Percentiles rank a stretch among this genome's conserved stretches.
phyloP scores from a whole-genome alignment of 805 yeast species.

The Myxozyma neotropica region DNA sequence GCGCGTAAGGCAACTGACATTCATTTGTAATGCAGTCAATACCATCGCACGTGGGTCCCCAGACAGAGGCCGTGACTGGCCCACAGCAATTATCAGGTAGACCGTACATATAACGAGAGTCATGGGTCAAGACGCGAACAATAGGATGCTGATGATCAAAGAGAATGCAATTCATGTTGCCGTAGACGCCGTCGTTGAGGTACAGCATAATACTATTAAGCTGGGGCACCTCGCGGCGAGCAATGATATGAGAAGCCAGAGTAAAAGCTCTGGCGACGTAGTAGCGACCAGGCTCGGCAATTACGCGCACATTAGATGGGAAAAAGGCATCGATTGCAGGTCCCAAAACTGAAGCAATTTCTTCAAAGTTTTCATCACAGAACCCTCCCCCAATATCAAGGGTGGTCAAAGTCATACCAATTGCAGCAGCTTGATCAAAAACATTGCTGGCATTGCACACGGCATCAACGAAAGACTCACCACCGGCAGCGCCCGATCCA shows the following conservation, averaged over 20 bases:
- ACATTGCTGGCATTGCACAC: slow-evolving; percentile 67
- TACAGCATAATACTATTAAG: slow-evolving; percentile 66
- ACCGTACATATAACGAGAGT: slow-evolving; percentile 47
- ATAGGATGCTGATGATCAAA: slow-evolving; percentile 86
- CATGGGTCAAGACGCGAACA: slow-evolving; percentile 65
- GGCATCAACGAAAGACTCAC: slow-evolving; percentile 66
- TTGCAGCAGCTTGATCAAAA: slow-evolving; percentile 58
- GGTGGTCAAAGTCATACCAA: slow-evolving; percentile 54
- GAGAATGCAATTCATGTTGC: slow-evolving; percentile 89
- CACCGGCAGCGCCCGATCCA: slow-evolving; percentile 89
- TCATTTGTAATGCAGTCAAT: slow-evolving; percentile 73
- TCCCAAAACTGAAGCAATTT: slow-evolving; percentile 60
- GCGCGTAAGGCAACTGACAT: slow-evolving; percentile 57
- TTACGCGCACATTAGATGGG: slow-evolving; percentile 57
- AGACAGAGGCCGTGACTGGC: slow-evolving; percentile 56
- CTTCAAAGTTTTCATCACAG: slow-evolving; percentile 57
- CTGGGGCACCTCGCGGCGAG: slow-evolving; percentile 61
- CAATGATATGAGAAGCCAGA: slow-evolving; percentile 79
- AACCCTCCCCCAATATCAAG: slow-evolving; percentile 97
- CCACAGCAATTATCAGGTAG: slow-evolving; percentile 30
- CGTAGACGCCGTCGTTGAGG: slow-evolving; percentile 93
- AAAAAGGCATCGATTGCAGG: slow-evolving; percentile 60
- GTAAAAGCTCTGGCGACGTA: slow-evolving; percentile 85
- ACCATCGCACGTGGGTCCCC: slow-evolving; percentile 99
- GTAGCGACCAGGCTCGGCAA: slow-evolving; percentile 95